Evolutionary conservation across 2,329 filamentous ascomycete genomes (phyloP), one percentile per base, ranked within the genome.

Genomic region (Pseudogymnoascus sp.): DNA sequence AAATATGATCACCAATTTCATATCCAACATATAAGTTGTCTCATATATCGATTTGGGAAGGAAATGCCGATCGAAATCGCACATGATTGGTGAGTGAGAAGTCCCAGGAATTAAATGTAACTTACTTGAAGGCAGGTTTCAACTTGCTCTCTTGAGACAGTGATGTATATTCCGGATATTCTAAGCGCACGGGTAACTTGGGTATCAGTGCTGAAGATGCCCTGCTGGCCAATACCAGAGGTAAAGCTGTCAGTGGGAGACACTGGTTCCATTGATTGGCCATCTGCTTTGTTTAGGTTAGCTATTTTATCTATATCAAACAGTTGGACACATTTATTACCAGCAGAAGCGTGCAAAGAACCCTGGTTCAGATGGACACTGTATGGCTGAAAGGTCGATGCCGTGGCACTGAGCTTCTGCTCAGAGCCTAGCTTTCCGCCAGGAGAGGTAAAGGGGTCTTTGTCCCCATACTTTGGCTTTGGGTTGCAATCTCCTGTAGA

Each of bases 401-500:
- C 85, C 6, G 81, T 86, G 1, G 87, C 83, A 3, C 86, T 89
- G 20, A 90, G 74, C 65, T 82, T 80, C 62, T 75, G 77, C 57
- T 73, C 62, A 57, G 67, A 30, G 66, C 76, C 73, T 67, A 69
- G 64, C 47, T 65, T 68, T 14, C 69, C 62, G 14, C 67, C 67
- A 15, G 70, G 66, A 41, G 71, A 71, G 2, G 77, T 80, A 35
- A 86, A 86, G 0, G 84, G 83, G 62, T 86, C 82, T 61, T 76
- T 78, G 58, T 79, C 78, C 1, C 67, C 68, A 6, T 64, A 62
- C 28, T 53, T 33, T 66, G 58, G 22, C 58, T 30, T 41, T 68
- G 65, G 5, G 68, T 63, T 11, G 64, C 63, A 8, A 62, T 62
- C 15, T 66, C 62, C 39, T 66, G 53, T 37, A 64, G 57, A 33